Base-by-base conservation (phyloP, 1,284 basidiomycete genomes). In the Ganoderma meredithae region DNA sequence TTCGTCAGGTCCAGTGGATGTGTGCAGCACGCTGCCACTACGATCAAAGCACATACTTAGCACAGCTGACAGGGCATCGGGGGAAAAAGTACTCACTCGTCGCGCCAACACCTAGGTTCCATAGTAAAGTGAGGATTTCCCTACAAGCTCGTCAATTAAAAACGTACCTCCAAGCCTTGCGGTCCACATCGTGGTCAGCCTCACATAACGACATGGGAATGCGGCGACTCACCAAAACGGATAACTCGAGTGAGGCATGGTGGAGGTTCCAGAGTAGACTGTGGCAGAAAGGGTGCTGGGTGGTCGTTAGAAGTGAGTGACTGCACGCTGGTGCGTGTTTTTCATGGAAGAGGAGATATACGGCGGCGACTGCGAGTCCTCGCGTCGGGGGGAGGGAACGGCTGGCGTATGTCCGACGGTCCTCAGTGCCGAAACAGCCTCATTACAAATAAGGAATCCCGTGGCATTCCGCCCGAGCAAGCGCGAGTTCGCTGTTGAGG, bases 1-100 rank as follows among this genome's bases (percentile, higher is more conserved):
- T 95, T 93, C 68, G 93, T 91, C 65, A 95, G 83, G 79, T 96
- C 95, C 60, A 96, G 81, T 39, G 95, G 95, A 82, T 96, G 95
- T 0, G 94, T 96, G 77, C 88, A 93, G 74, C 88, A 91, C 63
- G 94, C 92, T 49, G 95, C 94, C 90, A 95, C 94, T 96, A 67
- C 36, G 72, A 64, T 66, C 56, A 55, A 7, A 13, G 44, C 10
- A 65, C 62, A 12, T 68, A 60, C 41, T 66, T 17, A 71, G 69
- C 69, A 22, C n/a, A 41, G 69, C 65, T 60, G 31, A 40, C 22
- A 22, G 25, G 47, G 41, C 22, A n/a, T 53, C 43, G 55, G 47
- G 55, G 47, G 69, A 52, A 5, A 66, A 66, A 52, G 52, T 47
- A 86, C 90, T 72, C 77, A 94, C 93, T 88, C 44, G 92, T 93